Conservation (phyloP, 257 asterid species). For the Petrea volubilis region DNA sequence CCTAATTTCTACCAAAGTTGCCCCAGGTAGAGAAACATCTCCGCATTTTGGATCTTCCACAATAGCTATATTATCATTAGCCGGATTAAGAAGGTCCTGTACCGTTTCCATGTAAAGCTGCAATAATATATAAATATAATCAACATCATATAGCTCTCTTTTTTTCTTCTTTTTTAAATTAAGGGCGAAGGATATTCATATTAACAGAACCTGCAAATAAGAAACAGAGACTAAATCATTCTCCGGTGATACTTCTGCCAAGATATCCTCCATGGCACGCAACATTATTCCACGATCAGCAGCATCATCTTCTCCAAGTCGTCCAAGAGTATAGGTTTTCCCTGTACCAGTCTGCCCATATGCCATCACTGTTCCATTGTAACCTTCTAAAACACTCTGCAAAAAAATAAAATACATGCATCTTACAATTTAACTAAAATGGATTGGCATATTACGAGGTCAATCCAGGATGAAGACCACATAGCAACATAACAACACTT, state of each 20-base stretch:
- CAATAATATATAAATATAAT: constrained; percentile 25
- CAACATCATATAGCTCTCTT: not conserved
- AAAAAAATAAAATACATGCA: not conserved
- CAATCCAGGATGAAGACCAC: constrained; percentile 1
- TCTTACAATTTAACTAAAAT: not conserved
- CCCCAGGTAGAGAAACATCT: constrained; percentile 86
- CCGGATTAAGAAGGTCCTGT: constrained; percentile 85
- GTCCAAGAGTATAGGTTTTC: constrained; percentile 87
- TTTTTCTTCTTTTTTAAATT: no score
- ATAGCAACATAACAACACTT: not conserved
- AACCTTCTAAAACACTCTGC: constrained; percentile 96
- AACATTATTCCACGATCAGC: constrained; percentile 90
- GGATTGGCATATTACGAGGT: not conserved
- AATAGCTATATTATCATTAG: constrained; percentile 69
- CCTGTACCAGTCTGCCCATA: constrained; percentile 98
- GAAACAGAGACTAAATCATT: constrained; percentile 70
- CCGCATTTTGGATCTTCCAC: constrained; percentile 81
- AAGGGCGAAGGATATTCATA: not conserved
- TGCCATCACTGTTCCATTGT: constrained; percentile 93
- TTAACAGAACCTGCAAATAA: constrained; percentile 70
- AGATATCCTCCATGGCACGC: constrained; percentile 89
- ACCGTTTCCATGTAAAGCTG: constrained; percentile 91
- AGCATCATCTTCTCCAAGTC: constrained; percentile 79
- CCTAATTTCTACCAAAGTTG: constrained; percentile 68
- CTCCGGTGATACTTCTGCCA: constrained; percentile 58